These are phyloP conservation scores for Colletotrichum nymphaeae DNA, from an alignment of 2,329 filamentous ascomycete species.

Conservation along the genomic window DNA sequence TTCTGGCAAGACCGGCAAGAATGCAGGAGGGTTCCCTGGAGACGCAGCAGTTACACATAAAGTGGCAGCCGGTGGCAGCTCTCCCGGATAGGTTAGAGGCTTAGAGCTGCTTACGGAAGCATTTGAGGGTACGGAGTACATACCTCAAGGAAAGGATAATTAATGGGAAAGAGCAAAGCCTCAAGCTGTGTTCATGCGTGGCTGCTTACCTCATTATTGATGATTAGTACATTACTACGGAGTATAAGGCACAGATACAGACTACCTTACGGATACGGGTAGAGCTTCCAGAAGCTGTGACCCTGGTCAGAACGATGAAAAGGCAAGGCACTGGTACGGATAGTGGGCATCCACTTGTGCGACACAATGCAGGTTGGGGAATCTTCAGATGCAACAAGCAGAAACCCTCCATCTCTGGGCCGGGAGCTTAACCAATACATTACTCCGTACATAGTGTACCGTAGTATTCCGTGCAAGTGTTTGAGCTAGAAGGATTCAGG, in stretches of 20 bases:
- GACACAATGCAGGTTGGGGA: slow-evolving; percentile 14
- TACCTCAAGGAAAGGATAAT: neutral
- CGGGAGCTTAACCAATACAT: neutral
- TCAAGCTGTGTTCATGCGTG: neutral
- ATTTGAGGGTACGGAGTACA: neutral
- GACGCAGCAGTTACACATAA: slow-evolving; percentile 14
- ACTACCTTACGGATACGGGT: neutral
- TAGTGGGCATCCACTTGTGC: neutral
- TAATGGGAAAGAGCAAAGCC: neutral
- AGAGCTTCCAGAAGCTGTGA: slow-evolving; percentile 25
- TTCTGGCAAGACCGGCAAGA: no score
- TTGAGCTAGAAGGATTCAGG: neutral
- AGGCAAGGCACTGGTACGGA: neutral
- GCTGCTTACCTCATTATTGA: neutral
- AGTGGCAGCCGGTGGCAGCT: neutral
- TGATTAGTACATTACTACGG: no score
- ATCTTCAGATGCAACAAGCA: slow-evolving; percentile 3
- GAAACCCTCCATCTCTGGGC: neutral
- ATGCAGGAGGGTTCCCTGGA: neutral
- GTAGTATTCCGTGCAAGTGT: neutral
- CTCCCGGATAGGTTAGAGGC: neutral
- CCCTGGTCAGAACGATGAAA: neutral
- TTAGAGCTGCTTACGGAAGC: neutral
- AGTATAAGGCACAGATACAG: neutral
- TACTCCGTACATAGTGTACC: neutral